Evolutionary conservation across 2,329 filamentous ascomycete genomes (phyloP), one percentile per base, ranked within the genome.

Genomic region (Curvularia lunata): DNA sequence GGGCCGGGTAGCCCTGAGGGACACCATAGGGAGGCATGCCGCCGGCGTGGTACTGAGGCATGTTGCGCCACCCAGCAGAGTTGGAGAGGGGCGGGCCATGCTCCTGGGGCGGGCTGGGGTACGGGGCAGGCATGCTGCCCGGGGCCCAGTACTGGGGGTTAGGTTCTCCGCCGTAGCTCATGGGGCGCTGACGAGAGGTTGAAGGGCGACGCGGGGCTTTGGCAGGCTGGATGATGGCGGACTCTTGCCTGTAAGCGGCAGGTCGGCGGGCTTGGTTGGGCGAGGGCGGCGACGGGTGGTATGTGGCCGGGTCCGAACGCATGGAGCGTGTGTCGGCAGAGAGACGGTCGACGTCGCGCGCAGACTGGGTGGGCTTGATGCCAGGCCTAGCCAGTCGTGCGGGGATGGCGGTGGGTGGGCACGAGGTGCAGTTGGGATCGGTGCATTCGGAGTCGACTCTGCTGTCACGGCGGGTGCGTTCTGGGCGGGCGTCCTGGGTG

Each of bases 371-470:
- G 8, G 70, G 62, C 38, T 61, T 60, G 38, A 62, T 56, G 10
- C 64, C 52, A 25, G 59, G 49, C 5, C 41, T 37, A 64, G 30
- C 62, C 62, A 58, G 62, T 63, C 37, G 51, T 58, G 57, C 49
- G 41, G 10, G 43, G 50, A 18, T 61, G 59, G 49, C 48, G 49
- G 19, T 32, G n/a, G 43, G 52, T 5, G 58, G 65, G 49, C 71
- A 74, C 32, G 51, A 45, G 37, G 59, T 65, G 59, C 78, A 79
- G 23, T 65, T 67, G 18, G 75, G 74, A 51, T 77, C 66, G 38
- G 57, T 70, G 67, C 77, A 79, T 21, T 74, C 70, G 48, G 51
- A 27, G 4, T 66, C 68, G 30, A 55, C 41, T 48, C 47, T 48
- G 48, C 54, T 48, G 42, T 65, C 63, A 46, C 58, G 59, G 41